Conservation (phyloP, 495 filamentous ascomycete species). For the Podospora fimiseda region DNA sequence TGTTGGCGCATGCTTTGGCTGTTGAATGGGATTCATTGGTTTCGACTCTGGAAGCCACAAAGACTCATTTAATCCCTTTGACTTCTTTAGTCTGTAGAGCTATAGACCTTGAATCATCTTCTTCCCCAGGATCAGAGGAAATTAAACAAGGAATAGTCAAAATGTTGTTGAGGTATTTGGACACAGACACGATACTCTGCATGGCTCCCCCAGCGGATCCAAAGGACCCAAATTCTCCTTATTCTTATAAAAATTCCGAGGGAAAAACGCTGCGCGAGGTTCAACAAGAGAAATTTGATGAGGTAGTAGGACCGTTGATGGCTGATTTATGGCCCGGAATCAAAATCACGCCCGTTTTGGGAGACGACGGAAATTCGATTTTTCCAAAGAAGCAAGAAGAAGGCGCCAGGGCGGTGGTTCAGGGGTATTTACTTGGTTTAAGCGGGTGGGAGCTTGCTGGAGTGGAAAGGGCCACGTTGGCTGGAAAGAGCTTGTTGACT, state of each 20-base stretch:
- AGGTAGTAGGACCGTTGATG: conserved; percentile 64
- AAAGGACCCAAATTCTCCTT: conserved; percentile 28
- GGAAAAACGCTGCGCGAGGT: conserved; percentile 57
- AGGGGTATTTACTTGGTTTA: conserved; percentile 69
- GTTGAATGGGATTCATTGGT: conserved; percentile 86
- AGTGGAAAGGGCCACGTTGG: conserved; percentile 74
- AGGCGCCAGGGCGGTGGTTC: conserved; percentile 66
- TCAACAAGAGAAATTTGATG: conserved; percentile 60
- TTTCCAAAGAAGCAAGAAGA: conserved; percentile 63
- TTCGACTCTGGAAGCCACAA: conserved; percentile 68
- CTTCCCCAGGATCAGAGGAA: too few species aligned
- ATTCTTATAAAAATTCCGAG: conserved; percentile 12
- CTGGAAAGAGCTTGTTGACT: conserved; percentile 77
- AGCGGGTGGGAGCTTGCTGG: conserved; percentile 74
- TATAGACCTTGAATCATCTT: conserved; percentile 72
- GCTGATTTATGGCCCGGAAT: conserved; percentile 80
- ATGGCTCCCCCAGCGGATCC: conserved; percentile 58
- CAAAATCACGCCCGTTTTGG: conserved; percentile 62
- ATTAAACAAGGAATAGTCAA: conserved; percentile 54
- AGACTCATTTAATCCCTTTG: conserved; percentile 79
- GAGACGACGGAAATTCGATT: conserved; percentile 57
- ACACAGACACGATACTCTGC: conserved; percentile 92
- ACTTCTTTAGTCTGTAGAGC: conserved; percentile 78
- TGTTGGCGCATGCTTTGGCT: conserved; percentile 80
- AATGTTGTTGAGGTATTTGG: conserved; percentile 74